These are phyloP conservation scores for Monilinia laxa DNA, from an alignment of 2,329 filamentous ascomycete genomes.

Conservation along the genomic window DNA sequence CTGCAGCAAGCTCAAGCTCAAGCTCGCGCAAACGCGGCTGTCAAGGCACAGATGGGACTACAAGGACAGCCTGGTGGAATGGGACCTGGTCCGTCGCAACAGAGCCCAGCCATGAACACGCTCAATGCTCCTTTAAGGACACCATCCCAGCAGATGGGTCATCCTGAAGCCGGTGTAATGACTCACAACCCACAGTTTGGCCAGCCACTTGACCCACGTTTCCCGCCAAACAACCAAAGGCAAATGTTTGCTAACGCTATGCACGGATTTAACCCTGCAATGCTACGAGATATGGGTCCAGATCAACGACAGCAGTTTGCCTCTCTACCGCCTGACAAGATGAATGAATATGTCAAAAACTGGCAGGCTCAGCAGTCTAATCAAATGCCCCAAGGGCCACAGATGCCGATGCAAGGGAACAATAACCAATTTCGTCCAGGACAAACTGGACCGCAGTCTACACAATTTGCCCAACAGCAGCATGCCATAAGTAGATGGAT, in stretches of 20 bases:
- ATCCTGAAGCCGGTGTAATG: conserved; percentile 41
- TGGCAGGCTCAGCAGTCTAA: conserved; percentile 41
- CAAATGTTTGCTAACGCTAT: conserved; percentile 41
- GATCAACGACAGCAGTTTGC: conserved; percentile 50
- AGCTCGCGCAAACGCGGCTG: conserved; percentile 35
- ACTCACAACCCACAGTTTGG: conserved; percentile 51
- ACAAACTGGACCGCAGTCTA: conserved; percentile 34
- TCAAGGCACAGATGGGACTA: conserved; percentile 48
- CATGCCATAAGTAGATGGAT: conserved; percentile 35
- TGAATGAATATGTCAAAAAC: conserved; percentile 52
- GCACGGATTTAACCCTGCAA: conserved; percentile 44
- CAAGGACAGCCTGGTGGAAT: conserved; percentile 56
- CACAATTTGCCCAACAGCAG: conserved; percentile 38
- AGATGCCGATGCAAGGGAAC: conserved; percentile 36
- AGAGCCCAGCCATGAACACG: conserved; percentile 59
- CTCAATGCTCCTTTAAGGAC: conserved; percentile 54
- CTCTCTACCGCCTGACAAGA: conserved; percentile 49
- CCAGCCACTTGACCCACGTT: conserved; percentile 52
- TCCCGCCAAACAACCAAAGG: conserved; percentile 53
- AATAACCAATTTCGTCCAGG: conserved; percentile 35
- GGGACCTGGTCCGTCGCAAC: conserved; percentile 50
- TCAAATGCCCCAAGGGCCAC: conserved; percentile 21
- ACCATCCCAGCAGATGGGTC: conserved; percentile 37
- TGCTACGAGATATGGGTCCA: conserved; percentile 45
- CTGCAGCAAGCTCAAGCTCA: conserved; percentile 32